Base-by-base conservation (phyloP, 352 stramenopile genomes). In the Phytopythium chamaehyphon region DNA sequence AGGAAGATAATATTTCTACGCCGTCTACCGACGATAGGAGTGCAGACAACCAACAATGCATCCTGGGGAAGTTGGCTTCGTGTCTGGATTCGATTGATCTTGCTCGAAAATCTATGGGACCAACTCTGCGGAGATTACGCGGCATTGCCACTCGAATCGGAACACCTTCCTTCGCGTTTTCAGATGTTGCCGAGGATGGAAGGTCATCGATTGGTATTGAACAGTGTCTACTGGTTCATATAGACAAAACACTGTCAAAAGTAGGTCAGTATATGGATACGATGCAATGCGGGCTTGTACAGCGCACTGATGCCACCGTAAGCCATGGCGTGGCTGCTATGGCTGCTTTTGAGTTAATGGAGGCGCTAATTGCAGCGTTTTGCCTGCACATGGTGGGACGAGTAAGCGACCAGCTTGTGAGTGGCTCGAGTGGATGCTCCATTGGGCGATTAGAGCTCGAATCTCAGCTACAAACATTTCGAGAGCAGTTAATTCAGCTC, bases 401-500 rank as follows among this genome's bases (percentile, higher is more conserved):
- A 21, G 56, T 86, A 5, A 86, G 71, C 45, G 71, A 78, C 36
- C 73, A 83, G 40, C 68, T 88, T 37, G 70, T 72, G 45, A 47
- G 54, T 58, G 12, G 68, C 33, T 19, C 66, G 38, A 55, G 60
- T 48, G 54, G 59, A 47, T 53, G 57, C 55, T 18, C 64, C 51
- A 23, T 47, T 16, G 50, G 60, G 36, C 24, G 69, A 49, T 11
- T 63, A 51, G 46, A 76, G 22, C 56, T 88, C 1, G 54, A 64
- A n/a, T 61, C 67, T 23, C 72, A 85, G 21, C 56, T 85, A 10
- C 47, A 82, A 9, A 62, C 58, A 10, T 82, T 83, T 23, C 54
- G 67, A 16, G 43, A 55, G 6, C 64, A 78, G 16, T 38, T 83
- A 0, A 68, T 51, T 5, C 57, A 65, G 16, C 40, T 68, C 8